Conservation (phyloP, 768 basidiomycete species). For the Suillus hirtellus region DNA sequence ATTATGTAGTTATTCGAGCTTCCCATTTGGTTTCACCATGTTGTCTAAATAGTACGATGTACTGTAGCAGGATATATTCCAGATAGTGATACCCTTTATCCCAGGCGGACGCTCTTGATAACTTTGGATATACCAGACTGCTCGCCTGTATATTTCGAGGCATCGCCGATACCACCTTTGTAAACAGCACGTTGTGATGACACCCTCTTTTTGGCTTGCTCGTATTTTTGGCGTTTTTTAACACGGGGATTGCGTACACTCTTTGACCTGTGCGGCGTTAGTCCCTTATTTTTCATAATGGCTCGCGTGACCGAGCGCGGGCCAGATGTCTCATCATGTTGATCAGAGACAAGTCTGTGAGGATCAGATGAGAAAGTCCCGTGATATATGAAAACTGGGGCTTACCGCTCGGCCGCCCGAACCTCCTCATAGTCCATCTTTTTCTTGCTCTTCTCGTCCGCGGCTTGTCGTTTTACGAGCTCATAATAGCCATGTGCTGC, state of each 20-base stretch:
- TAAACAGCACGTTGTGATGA: conserved; percentile 89
- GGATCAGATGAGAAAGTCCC: conserved; percentile 11
- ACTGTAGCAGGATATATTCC: conserved; percentile 1
- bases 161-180: conserved; percentile 79
- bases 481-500: conserved; percentile 86
- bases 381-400: conserved; percentile 13
- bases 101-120: conserved; percentile 80
- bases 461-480: conserved; percentile 74
- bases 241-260: conserved; percentile 94
- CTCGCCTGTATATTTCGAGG: conserved; percentile 86
- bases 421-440: conserved; percentile 77
- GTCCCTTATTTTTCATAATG: conserved; percentile 91
- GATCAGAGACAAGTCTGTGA: conserved; percentile 33
- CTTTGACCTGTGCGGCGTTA: conserved; percentile 89
- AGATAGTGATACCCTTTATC: conserved; percentile 28
- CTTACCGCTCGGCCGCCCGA: conserved; percentile 58
- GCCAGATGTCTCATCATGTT: conserved; percentile 50
- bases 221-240: conserved; percentile 92
- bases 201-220: conserved; percentile 92
- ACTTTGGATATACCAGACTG: conserved; percentile 90
- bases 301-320: conserved; percentile 88
- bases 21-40: conserved; percentile 5
- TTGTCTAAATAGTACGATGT: conserved; percentile 11
- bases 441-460: conserved; percentile 75
- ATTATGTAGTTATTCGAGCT: conserved; percentile 6